These are phyloP conservation scores for Pseudocercospora musae DNA, from an alignment of 2,329 filamentous ascomycete genomes.

Conservation along the genomic window DNA sequence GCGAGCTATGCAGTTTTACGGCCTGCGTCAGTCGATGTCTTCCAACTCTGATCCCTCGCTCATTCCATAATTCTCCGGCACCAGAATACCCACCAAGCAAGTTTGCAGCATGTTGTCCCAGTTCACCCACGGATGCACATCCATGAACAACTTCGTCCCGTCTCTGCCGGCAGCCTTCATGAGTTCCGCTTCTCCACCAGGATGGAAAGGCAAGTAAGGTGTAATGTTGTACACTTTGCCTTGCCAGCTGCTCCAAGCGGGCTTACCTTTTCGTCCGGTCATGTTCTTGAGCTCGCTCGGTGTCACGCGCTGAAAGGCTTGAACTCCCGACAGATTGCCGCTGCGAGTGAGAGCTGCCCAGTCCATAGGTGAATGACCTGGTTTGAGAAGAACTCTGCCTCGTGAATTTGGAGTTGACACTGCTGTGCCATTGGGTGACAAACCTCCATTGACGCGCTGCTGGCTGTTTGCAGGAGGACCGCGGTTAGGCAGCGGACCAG, in stretches of 20 bases:
- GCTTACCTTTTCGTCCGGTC: slow-evolving; percentile 74
- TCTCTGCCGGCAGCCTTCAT: slow-evolving; percentile 77
- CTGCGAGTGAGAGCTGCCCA: slow-evolving; percentile 80
- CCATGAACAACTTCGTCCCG: slow-evolving; percentile 59
- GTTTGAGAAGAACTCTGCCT: slow-evolving; percentile 74
- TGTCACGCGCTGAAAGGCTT: slow-evolving; percentile 67
- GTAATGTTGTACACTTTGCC: slow-evolving; percentile 93
- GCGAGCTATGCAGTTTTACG: background rate
- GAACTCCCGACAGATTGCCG: slow-evolving; percentile 46
- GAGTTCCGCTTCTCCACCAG: slow-evolving; percentile 76
- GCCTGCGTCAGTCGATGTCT: slow-evolving; percentile 55
- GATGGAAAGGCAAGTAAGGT: slow-evolving; percentile 86
- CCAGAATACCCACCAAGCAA: slow-evolving; percentile 60
- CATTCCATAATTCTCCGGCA: slow-evolving; percentile 51
- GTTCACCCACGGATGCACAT: slow-evolving; percentile 66
- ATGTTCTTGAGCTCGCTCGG: slow-evolving; percentile 73
- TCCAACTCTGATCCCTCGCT: slow-evolving; percentile 43
- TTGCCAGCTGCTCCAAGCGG: slow-evolving; percentile 86
- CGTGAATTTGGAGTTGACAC: slow-evolving; percentile 42
- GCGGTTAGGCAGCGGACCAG: slow-evolving; percentile 49
- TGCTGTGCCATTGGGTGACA: slow-evolving; percentile 32
- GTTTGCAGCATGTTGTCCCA: slow-evolving; percentile 64
- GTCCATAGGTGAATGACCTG: slow-evolving; percentile 90
- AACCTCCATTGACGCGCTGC: slow-evolving; percentile 37
- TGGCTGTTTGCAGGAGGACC: slow-evolving; percentile 40